Conservation (phyloP, 305 asterid genomes). For the Withania somnifera region DNA sequence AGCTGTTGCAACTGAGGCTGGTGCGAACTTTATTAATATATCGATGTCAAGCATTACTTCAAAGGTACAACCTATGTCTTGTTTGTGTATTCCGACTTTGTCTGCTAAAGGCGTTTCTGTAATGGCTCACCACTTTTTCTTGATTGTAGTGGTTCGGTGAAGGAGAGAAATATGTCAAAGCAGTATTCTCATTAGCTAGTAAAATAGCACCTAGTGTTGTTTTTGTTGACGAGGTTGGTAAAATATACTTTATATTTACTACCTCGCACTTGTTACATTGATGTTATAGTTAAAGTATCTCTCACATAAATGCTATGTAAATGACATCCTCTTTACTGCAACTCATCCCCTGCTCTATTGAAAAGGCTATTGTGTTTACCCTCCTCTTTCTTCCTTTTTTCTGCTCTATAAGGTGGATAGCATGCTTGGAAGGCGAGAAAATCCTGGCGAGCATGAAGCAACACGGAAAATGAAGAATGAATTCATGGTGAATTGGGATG, state of each 20-base stretch:
- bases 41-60: constrained; percentile 54
- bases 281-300: not conserved
- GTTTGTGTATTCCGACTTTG: not conserved
- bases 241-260: not conserved
- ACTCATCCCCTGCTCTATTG: not conserved
- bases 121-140: not conserved
- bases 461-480: constrained; percentile 54
- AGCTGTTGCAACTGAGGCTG: constrained; percentile 50
- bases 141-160: constrained; percentile 43
- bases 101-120: not conserved
- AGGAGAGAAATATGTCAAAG: constrained; percentile 47
- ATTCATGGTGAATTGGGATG: constrained; percentile 54
- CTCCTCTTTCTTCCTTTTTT: not conserved
- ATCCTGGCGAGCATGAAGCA: constrained; percentile 49
- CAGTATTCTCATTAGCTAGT: constrained; percentile 41
- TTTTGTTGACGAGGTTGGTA: constrained; percentile 42
- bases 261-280: not conserved
- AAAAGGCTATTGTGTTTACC: not conserved
- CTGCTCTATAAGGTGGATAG: constrained; percentile 32
- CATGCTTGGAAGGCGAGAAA: constrained; percentile 47
- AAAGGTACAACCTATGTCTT: constrained; percentile 20
- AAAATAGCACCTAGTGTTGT: constrained; percentile 44
- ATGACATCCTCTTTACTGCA: not conserved
- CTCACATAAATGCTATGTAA: not conserved
- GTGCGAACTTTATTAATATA: constrained; percentile 44